A percentile compares a stretch with the other conserved stretches of the same genome.
Conservation (phyloP, 2,329 filamentous ascomycete genomes). For the Didymella lethalis region DNA sequence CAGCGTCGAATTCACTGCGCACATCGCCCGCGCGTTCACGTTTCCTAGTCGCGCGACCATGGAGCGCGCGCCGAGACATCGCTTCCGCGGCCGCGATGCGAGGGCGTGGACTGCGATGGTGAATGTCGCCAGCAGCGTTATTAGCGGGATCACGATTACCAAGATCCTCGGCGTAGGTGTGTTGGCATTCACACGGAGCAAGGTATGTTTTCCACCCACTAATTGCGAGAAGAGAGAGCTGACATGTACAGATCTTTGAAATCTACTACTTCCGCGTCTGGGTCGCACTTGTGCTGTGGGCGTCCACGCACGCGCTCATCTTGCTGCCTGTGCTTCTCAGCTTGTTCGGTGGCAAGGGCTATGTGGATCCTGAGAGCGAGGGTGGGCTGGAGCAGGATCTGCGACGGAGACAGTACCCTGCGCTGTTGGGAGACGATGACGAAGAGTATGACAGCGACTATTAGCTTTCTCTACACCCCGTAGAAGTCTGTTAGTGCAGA, state of each 20-base stretch:
- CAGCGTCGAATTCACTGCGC: slow-evolving; percentile 95
- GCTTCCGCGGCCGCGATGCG: slow-evolving; percentile 82
- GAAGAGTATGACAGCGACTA: slow-evolving; percentile 70
- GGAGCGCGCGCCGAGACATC: slow-evolving; percentile 74
- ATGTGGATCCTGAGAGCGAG: slow-evolving; percentile 85
- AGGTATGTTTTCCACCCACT: slow-evolving; percentile 52
- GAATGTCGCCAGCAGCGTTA: slow-evolving; percentile 93
- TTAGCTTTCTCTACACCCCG: slow-evolving; percentile 8
- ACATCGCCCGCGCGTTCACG: slow-evolving; percentile 94
- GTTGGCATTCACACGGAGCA: slow-evolving; percentile 91
- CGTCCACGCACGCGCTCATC: slow-evolving; percentile 84
- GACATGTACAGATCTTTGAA: slow-evolving; percentile 79
- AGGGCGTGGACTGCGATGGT: slow-evolving; percentile 92
- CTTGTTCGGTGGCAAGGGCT: slow-evolving; percentile 82
- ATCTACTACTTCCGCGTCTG: slow-evolving; percentile 99
- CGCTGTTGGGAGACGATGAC: slow-evolving; percentile 70
- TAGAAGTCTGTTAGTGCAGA: too few relatives aligned
- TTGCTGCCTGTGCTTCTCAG: slow-evolving; percentile 91
- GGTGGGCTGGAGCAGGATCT: slow-evolving; percentile 91
- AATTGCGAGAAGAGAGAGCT: background rate
- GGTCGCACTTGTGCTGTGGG: slow-evolving; percentile 89
- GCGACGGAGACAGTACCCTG: slow-evolving; percentile 77
- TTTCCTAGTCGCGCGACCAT: slow-evolving; percentile 86
- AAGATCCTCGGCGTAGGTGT: slow-evolving; percentile 93
- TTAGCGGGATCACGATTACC: slow-evolving; percentile 94